Base-by-base conservation (phyloP, 306 rosid species). In the Glycyrrhiza uralensis region DNA sequence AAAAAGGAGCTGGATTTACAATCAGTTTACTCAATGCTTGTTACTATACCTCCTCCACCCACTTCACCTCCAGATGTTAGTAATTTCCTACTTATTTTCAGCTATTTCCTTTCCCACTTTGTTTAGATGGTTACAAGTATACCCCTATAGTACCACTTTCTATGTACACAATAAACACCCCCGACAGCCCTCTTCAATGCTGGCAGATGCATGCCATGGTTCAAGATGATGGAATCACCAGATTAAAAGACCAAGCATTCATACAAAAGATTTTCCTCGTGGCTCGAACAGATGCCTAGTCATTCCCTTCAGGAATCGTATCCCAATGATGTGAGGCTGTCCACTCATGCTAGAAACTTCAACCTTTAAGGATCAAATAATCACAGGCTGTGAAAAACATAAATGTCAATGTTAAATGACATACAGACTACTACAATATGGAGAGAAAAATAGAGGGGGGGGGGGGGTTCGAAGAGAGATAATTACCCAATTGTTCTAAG, bases 91-190 rank as follows among this genome's bases (percentile, higher is more conserved):
- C 79, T 75, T 75, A 85, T 63, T 67, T 78, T 60, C 77, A 80
- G 63, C 81, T 80, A 44, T 79, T 75, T 83, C 81, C 72, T 77
- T 33, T 75, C 24, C 77, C 66, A 80, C 66, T 65, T 58, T 85
- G 76, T 77, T 74, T 88, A 83, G 86, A 91, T 67, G 81, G 82
- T 83, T 51, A 76, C 74, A 72, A 45, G 87, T 91, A 80, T 88
- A 78, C 71, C 82, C 80, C 67, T 73, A 60, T 76, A 60, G 84
- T 77, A 67, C 82, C 81, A 42, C 59, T 72, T 74, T 75, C 18
- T 88, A 83, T 90, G 77, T 90, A 90, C 96, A 86, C 13, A 73
- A 52, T 68, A 32, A 71, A 76, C 85, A 51, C 82, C 82, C 82
- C 79, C 81, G 67, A 83, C 69, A 74, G 70, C 88, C 72, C 82